Conservation (phyloP, 768 basidiomycete species). For the Solioccasus polychromus region DNA sequence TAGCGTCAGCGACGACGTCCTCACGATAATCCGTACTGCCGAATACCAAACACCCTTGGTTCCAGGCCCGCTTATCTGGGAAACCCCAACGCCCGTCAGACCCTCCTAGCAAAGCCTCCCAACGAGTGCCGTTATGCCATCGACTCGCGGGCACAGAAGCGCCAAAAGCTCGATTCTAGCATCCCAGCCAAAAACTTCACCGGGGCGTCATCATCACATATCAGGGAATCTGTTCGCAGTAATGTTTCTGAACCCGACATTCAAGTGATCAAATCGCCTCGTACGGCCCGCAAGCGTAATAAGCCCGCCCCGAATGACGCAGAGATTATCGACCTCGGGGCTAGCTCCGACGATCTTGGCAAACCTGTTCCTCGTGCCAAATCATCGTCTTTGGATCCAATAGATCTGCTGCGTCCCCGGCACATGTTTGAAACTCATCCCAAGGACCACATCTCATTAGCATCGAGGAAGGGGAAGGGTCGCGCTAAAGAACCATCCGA, state of each 20-base stretch:
- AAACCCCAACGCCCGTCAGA: constrained; percentile 24
- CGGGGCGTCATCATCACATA: constrained; percentile 3
- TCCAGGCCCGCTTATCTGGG: background rate
- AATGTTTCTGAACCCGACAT: constrained; percentile 20
- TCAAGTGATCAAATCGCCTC: constrained; percentile 14
- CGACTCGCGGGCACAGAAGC: constrained; percentile 19
- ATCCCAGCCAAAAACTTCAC: background rate
- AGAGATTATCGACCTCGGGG: constrained; percentile 21
- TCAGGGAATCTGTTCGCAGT: background rate
- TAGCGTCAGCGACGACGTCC: constrained; percentile 7
- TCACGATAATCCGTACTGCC: constrained; percentile 17
- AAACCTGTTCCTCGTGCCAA: constrained; percentile 14
- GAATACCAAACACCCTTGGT: background rate
- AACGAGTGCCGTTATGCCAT: background rate
- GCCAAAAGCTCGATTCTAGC: constrained; percentile 16
- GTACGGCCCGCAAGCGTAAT: background rate
- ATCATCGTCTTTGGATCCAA: constrained; percentile 27
- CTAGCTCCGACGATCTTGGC: constrained; percentile 22
- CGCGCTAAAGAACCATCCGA: constrained; percentile 12
- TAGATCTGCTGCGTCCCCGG: background rate
- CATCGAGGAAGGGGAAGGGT: constrained; percentile 23
- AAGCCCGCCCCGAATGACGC: constrained; percentile 9
- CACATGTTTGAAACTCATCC: constrained; percentile 27
- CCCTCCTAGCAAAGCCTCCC: constrained; percentile 15
- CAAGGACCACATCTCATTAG: background rate